These are phyloP conservation scores for Panicum miliaceum DNA, from an alignment of 176 grass and related monocot genomes.

Conservation along the genomic window DNA sequence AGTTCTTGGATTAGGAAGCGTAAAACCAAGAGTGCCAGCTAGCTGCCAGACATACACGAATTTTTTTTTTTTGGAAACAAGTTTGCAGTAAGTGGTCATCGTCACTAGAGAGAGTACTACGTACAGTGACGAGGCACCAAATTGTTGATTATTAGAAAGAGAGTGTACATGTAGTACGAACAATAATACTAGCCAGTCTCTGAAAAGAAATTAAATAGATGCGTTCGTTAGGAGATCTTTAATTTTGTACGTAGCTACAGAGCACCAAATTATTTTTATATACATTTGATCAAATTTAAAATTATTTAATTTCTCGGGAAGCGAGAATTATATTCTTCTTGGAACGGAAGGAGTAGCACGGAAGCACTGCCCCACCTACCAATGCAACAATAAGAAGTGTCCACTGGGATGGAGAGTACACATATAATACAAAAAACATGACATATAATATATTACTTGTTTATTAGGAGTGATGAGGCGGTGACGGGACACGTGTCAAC, in stretches of 20 bases:
- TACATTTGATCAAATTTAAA: no score
- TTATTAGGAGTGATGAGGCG: not conserved
- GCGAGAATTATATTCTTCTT: no score
- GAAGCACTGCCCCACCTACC: not conserved
- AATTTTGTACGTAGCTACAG: no score
- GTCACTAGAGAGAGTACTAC: not conserved
- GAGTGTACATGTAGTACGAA: not conserved
- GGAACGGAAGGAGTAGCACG: no score
- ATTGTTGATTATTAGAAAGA: not conserved
- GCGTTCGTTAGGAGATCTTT: no score
- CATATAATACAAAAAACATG: not conserved
- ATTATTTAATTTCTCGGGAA: no score
- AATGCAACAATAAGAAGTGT: not conserved
- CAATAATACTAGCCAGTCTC: not conserved
- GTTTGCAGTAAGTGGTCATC: not conserved
- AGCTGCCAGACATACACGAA: not conserved
- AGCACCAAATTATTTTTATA: no score
- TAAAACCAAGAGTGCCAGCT: no score
- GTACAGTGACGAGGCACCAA: not conserved
- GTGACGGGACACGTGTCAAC: not conserved
- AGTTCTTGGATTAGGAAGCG: no score
- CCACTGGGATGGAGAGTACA: not conserved
- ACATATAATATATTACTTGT: not conserved
- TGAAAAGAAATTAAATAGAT: no score
- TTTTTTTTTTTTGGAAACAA: not conserved